Conservation (phyloP, 2,329 filamentous ascomycete species). For the Verticillium albo-atrum region DNA sequence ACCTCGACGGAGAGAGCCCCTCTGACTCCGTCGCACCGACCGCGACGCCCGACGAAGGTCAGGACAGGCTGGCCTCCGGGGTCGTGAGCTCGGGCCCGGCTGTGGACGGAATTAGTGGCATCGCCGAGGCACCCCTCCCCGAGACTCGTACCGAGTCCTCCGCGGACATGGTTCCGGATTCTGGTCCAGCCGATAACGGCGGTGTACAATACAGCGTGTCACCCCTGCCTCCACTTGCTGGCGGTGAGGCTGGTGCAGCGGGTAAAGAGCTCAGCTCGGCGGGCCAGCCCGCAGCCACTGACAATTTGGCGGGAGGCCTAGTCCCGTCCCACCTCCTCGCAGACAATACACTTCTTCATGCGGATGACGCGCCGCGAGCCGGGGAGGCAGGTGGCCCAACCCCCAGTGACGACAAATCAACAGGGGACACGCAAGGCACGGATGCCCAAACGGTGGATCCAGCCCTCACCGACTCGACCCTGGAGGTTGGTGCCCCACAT, state of each 20-base stretch:
- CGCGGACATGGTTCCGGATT: background rate
- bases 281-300: background rate
- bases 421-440: slow-evolving; percentile 11
- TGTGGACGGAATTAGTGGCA: background rate
- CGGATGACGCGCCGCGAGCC: slow-evolving; percentile 4
- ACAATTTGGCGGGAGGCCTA: background rate
- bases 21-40: background rate
- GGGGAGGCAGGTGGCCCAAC: background rate
- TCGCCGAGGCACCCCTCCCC: background rate
- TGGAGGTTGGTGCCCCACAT: slow-evolving; percentile 11
- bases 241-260: slow-evolving; percentile 2
- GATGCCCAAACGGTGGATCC: slow-evolving; percentile 12
- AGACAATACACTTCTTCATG: slow-evolving; percentile 5
- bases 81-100: background rate
- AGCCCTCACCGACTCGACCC: slow-evolving; percentile 14
- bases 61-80: background rate
- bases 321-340: background rate
- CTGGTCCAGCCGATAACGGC: background rate
- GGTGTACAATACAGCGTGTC: background rate
- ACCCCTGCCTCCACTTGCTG: background rate
- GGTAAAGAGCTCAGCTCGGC: background rate
- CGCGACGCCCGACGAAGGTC: background rate
- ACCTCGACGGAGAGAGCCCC: background rate
- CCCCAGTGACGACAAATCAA: slow-evolving; percentile 8
- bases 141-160: background rate